Evolutionary conservation across 2,329 filamentous ascomycete genomes (phyloP), one percentile per base, ranked within the genome.

Genomic region (Lecanoromycetidae sp.): DNA sequence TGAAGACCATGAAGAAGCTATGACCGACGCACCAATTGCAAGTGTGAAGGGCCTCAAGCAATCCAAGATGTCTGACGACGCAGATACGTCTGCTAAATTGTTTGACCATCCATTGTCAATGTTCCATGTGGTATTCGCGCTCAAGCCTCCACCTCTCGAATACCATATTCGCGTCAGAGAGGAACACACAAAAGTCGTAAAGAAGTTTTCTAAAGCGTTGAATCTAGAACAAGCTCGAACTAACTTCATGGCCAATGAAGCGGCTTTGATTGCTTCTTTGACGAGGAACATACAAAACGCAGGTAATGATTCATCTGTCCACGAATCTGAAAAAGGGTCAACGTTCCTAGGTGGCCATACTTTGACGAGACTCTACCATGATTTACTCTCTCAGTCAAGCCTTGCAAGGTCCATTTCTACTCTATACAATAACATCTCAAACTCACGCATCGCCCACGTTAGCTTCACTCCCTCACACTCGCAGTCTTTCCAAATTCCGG

Each of bases 71-170:
- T 35, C 3, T 13, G 32, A 37, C 37, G 35, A 47, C 25, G 37
- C 36, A 27, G 36, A 25, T 26, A 46, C 23, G 33, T 15, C 29
- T 13, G 12, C 20, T 23, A 10, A 15, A 15, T 33, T 43, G 7
- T 27, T 39, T 10, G 35, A 42, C 72, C 68, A 76, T 49, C 77
- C 77, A 38, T 88, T 96, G 84, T 87, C 82, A 53, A 96, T 96
- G 90, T 98, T 98, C 66, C 94, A 95, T 62, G 76, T 95, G 9
- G 87, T 96, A 20, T 96, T 96, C 62, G 84, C 94, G 42, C 70
- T 95, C 54, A 83, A 86, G 55, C 84, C 87, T 3, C 82, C 81
- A 41, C 78, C 81, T 44, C 71, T 88, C 48, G 84, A 94, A 59
- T 80, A 83, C 54, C 83, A 84, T 48, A 72, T 70, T 58, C 70